Conservation (phyloP, 495 filamentous ascomycete species). For the Penicillium turbatum region DNA sequence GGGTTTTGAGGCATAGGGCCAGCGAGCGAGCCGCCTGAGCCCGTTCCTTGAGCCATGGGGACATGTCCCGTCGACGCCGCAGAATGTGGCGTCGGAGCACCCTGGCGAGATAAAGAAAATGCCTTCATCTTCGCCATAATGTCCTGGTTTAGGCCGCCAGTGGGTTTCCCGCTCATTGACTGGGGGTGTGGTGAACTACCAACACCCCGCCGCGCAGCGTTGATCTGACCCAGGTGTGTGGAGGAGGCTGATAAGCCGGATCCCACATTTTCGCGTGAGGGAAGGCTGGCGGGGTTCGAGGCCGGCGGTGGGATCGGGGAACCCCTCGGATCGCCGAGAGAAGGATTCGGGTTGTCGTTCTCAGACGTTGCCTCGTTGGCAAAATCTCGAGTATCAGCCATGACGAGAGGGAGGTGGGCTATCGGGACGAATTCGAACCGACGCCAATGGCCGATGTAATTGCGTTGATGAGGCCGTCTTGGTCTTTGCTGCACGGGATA, state of each 20-base stretch:
- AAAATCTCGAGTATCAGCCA: conserved; percentile 19
- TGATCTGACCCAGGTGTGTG: conserved; percentile 74
- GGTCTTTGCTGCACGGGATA: conserved; percentile 12
- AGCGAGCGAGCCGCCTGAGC: conserved; percentile 31
- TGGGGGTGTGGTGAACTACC: conserved; percentile 44
- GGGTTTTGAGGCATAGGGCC: conserved; percentile 34
- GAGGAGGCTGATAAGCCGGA: conserved; percentile 66
- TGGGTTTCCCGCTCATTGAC: conserved; percentile 51
- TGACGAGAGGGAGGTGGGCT: conserved; percentile 5
- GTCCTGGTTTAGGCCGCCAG: conserved; percentile 64
- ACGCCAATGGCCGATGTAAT: conserved; percentile 25
- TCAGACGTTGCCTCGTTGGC: conserved; percentile 12
- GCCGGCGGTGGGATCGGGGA: conserved; percentile 5
- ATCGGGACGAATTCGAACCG: conserved; percentile 15
- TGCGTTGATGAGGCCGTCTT: conserved; percentile 24
- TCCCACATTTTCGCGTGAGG: conserved; percentile 28
- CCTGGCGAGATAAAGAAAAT: conserved; percentile 64
- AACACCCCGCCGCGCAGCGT: conserved; percentile 62
- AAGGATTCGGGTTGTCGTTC: conserved; percentile 16
- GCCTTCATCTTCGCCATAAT: conserved; percentile 78
- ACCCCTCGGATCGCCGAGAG: conserved; percentile 5
- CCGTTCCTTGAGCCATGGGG: conserved; percentile 24
- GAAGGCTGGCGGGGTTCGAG: conserved; percentile 28
- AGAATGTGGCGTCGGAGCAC: conserved; percentile 40
- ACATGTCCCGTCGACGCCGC: conserved; percentile 34